phyloP scores from a whole-genome alignment of 352 stramenopile genomes.

The Phytopythium kandeliae region DNA sequence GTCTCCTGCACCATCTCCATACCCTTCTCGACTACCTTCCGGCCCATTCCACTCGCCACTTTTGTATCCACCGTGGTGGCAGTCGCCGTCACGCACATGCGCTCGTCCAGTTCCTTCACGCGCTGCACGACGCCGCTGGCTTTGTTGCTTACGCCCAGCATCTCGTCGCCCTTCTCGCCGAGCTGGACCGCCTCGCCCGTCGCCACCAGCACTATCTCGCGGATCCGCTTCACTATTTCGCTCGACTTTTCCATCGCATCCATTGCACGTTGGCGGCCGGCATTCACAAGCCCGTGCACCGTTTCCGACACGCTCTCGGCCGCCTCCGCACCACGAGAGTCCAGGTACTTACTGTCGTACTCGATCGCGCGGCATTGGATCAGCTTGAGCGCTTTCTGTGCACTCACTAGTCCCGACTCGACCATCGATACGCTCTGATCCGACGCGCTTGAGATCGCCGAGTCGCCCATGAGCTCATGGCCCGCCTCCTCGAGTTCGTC shows the following conservation, averaged over 20 bases:
- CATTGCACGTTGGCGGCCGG: constrained; percentile 44
- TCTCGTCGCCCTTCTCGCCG: constrained; percentile 48
- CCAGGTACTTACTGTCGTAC: constrained; percentile 56
- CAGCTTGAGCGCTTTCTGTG: constrained; percentile 32
- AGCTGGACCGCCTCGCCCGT: constrained; percentile 37
- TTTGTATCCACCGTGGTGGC: constrained; percentile 54
- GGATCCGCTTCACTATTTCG: constrained; percentile 41
- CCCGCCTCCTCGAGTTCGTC: constrained; percentile 22
- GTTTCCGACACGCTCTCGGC: constrained; percentile 9
- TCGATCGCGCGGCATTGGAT: constrained; percentile 33
- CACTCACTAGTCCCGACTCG: constrained; percentile 31
- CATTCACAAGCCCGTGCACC: constrained; percentile 43
- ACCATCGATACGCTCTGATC: constrained; percentile 38
- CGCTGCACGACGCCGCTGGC: constrained; percentile 35
- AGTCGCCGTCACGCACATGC: constrained; percentile 47
- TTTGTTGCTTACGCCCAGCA: constrained; percentile 36
- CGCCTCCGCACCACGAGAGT: constrained; percentile 17
- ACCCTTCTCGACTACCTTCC: constrained; percentile 41
- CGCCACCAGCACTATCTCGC: constrained; percentile 30
- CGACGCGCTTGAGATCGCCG: constrained; percentile 24
- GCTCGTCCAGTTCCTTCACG: constrained; percentile 47
- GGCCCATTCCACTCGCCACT: constrained; percentile 53
- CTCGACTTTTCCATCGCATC: constrained; percentile 52
- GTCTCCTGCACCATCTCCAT: constrained; percentile 59
- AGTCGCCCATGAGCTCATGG: constrained; percentile 26